Conservation (phyloP, 805 yeast genomes). For the Clavispora santaluciae region DNA sequence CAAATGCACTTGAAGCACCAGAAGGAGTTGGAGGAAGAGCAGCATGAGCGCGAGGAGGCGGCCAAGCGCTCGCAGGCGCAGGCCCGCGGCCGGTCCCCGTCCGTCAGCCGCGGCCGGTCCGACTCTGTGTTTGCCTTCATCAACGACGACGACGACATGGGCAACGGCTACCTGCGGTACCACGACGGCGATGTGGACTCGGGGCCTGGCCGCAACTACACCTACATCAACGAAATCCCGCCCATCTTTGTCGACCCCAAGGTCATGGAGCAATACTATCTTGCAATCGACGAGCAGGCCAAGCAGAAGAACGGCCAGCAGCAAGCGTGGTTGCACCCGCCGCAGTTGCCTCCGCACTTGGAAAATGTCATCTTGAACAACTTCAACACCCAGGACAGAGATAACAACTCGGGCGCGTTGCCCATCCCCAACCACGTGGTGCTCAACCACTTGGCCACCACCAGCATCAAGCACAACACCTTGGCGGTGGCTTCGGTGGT, state of each 20-base stretch:
- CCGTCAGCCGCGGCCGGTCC: slow-evolving; percentile 30
- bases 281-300: slow-evolving; percentile 67
- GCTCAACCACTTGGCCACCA: slow-evolving; percentile 90
- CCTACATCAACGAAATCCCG: slow-evolving; percentile 67
- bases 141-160: slow-evolving; percentile 76
- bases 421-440: slow-evolving; percentile 96
- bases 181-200: slow-evolving; percentile 50
- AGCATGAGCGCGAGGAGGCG: slow-evolving; percentile 14
- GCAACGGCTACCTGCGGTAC: slow-evolving; percentile 72
- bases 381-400: slow-evolving; percentile 52
- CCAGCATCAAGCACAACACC: slow-evolving; percentile 89
- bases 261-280: slow-evolving; percentile 81
- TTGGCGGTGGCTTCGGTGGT: slow-evolving; percentile 90
- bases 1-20: slow-evolving; percentile 26
- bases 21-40: slow-evolving; percentile 18
- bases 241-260: slow-evolving; percentile 81
- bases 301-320: slow-evolving; percentile 51
- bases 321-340: slow-evolving; percentile 80
- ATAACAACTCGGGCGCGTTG: slow-evolving; percentile 81
- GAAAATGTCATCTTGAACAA: slow-evolving; percentile 89
- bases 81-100: slow-evolving; percentile 27
- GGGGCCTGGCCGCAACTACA: slow-evolving; percentile 16
- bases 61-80: slow-evolving; percentile 7
- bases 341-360: slow-evolving; percentile 93
- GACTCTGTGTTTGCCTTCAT: slow-evolving; percentile 63